These are phyloP conservation scores for Morella rubra DNA, from an alignment of 306 rosid species.

Conservation along the genomic window DNA sequence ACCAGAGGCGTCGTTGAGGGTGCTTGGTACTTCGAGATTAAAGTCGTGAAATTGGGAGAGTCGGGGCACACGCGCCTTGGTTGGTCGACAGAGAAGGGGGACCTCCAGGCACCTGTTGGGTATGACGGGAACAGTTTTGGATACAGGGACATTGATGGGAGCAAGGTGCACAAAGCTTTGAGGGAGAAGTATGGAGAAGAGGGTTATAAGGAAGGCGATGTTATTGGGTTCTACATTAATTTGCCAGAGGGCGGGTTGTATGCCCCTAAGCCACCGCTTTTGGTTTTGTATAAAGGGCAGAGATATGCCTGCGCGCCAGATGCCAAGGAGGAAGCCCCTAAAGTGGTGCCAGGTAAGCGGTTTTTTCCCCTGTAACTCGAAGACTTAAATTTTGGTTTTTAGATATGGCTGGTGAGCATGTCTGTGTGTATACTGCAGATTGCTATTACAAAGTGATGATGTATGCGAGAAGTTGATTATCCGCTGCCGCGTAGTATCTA, in stretches of 20 bases:
- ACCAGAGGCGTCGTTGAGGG: constrained; percentile 89
- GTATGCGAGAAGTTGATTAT: not conserved
- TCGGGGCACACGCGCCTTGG: constrained; percentile 88
- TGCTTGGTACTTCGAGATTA: constrained; percentile 91
- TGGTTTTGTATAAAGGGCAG: constrained; percentile 87
- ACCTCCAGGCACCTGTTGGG: constrained; percentile 96
- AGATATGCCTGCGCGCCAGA: constrained; percentile 69
- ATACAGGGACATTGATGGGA: constrained; percentile 92
- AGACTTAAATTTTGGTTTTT: not conserved
- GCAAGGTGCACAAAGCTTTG: constrained; percentile 89
- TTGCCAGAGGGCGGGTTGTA: constrained; percentile 75
- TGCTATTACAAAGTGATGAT: not conserved
- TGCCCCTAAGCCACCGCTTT: constrained; percentile 64
- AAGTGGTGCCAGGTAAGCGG: constrained; percentile 74
- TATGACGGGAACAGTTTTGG: constrained; percentile 86
- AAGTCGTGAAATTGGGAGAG: constrained; percentile 68
- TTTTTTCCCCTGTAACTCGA: not conserved
- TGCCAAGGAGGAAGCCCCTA: constrained; percentile 71
- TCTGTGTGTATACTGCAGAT: not conserved
- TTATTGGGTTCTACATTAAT: constrained; percentile 80
- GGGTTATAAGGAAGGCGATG: constrained; percentile 93
- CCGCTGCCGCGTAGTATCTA: not conserved
- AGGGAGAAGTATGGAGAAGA: constrained; percentile 88
- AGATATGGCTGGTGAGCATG: not conserved
- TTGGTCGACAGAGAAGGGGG: constrained; percentile 90